A percentile compares a stretch with the other conserved stretches of the same genome.
Evolutionary conservation across 176 grass and related monocot species (phyloP).

Genomic region (Paspalum vaginatum): DNA sequence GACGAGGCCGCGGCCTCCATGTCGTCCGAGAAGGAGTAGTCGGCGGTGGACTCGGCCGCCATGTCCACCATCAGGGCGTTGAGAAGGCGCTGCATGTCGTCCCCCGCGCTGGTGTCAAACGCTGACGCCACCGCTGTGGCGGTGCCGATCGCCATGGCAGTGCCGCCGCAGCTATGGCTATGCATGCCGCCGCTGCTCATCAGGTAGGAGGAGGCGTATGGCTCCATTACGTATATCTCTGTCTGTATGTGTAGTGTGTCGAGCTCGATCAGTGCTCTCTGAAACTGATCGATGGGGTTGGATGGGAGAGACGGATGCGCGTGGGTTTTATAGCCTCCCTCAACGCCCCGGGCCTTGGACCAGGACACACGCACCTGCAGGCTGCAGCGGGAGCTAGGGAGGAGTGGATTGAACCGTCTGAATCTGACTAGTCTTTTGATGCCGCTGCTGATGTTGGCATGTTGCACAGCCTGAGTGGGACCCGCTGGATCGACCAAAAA

Average conservation of each 20-base stretch:
- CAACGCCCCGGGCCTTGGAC: too few species aligned
- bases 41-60: slow-evolving; percentile 29
- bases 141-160: neutral
- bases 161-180: neutral
- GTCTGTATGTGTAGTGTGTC: too few species aligned
- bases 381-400: neutral
- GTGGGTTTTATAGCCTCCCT: neutral
- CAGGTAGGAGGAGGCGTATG: neutral
- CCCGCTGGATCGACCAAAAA: slow-evolving; percentile 14
- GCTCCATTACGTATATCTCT: neutral
- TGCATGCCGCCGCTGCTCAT: neutral
- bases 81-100: slow-evolving; percentile 38
- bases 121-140: too few species aligned
- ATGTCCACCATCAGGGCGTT: slow-evolving; percentile 40
- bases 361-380: too few species aligned
- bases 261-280: too few species aligned
- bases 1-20: slow-evolving; percentile 34
- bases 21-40: slow-evolving; percentile 32
- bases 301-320: neutral
- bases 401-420: slow-evolving; percentile 14
- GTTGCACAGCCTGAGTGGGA: neutral
- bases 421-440: slow-evolving; percentile 26
- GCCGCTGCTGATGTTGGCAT: neutral
- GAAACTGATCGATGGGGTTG: neutral
- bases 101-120: slow-evolving; percentile 13